Conservation (phyloP, 176 grass and related monocot genomes). For the Cymbopogon citratus region DNA sequence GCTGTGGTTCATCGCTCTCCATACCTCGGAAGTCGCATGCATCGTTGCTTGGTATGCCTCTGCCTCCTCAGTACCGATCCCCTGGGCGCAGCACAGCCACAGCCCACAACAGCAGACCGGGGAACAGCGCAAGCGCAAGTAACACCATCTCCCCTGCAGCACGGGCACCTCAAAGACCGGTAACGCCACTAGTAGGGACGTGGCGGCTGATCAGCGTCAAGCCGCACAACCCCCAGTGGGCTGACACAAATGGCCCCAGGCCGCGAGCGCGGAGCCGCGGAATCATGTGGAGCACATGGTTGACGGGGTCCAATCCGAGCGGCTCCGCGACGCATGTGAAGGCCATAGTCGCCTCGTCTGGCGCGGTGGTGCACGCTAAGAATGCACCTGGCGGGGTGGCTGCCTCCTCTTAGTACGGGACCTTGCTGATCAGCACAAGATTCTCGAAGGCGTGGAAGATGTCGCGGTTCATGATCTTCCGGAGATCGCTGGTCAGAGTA, state of each 20-base stretch:
- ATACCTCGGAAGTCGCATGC: constrained; percentile 33
- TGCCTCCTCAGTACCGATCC: constrained; percentile 21
- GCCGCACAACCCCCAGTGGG: too few species aligned
- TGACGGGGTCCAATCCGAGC: constrained; percentile 54
- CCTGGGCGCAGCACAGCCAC: constrained; percentile 64
- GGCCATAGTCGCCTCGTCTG: constrained; percentile 34
- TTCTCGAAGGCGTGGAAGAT: constrained; percentile 85
- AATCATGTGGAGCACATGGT: constrained; percentile 76
- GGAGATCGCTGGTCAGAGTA: constrained; percentile 12
- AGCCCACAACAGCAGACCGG: constrained; percentile 46
- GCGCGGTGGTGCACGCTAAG: too few species aligned
- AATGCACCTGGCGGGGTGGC: too few species aligned
- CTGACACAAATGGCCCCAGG: too few species aligned
- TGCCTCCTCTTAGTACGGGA: constrained; percentile 56
- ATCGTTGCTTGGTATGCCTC: constrained; percentile 55
- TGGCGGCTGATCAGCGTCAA: too few species aligned
- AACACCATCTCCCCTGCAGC: constrained; percentile 46
- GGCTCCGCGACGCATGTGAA: constrained; percentile 38
- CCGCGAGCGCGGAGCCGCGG: constrained; percentile 42
- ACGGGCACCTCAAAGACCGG: constrained; percentile 63
- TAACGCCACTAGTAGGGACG: constrained; percentile 53
- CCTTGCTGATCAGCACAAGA: constrained; percentile 63
- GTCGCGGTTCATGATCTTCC: constrained; percentile 56
- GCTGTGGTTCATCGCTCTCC: constrained; percentile 70
- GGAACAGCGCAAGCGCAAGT: constrained; percentile 49